phyloP scores from a whole-genome alignment of 306 rosid species.

The Dryas octopetala region DNA sequence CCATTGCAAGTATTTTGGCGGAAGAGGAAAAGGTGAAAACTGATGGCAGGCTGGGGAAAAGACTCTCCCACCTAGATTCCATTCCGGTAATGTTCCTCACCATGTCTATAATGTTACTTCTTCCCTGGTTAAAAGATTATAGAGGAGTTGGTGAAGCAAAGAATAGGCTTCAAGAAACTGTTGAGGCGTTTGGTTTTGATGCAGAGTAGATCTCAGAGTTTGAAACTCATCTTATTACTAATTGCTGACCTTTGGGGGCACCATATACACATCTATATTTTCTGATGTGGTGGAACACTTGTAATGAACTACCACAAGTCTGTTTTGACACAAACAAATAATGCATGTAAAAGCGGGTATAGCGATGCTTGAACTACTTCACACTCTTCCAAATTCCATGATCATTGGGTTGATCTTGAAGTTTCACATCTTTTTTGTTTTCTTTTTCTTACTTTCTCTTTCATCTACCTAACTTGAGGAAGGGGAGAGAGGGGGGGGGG shows the following conservation, averaged over 20 bases:
- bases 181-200: neutral
- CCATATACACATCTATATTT: neutral
- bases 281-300: neutral
- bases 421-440: neutral
- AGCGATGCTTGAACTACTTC: neutral
- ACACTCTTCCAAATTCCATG: neutral
- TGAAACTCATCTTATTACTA: neutral
- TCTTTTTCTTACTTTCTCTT: neutral
- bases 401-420: slow-evolving; percentile 7
- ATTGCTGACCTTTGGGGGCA: neutral
- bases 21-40: slow-evolving; percentile 50
- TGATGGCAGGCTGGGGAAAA: slow-evolving; percentile 64
- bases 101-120: neutral
- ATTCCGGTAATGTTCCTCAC: slow-evolving; percentile 62
- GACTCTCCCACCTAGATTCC: slow-evolving; percentile 91
- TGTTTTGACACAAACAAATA: neutral
- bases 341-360: neutral
- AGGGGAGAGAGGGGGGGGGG: neutral
- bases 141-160: neutral
- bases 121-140: neutral
- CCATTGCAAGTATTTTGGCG: slow-evolving; percentile 76
- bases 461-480: neutral
- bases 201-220: neutral
- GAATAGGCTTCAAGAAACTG: neutral
- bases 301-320: neutral